These are phyloP conservation scores for Plenodomus lindquistii DNA, from an alignment of 2,329 filamentous ascomycete genomes.

Conservation along the genomic window DNA sequence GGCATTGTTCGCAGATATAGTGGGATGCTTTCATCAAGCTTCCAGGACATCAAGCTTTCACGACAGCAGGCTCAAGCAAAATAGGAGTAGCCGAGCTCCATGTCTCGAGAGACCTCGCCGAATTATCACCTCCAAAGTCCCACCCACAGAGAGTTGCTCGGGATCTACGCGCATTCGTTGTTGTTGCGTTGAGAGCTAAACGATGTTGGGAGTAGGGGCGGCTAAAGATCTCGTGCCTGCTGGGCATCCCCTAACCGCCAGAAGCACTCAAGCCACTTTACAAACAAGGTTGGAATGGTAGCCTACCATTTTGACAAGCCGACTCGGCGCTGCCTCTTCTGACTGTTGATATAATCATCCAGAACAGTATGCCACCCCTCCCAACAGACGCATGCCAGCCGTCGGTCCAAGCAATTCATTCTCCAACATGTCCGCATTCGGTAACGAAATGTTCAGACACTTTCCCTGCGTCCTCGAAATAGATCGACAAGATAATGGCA, in stretches of 20 bases:
- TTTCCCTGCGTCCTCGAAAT: slow-evolving; percentile 34
- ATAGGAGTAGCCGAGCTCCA: background rate
- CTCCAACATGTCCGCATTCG: slow-evolving; percentile 21
- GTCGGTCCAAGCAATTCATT: background rate
- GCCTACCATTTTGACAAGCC: background rate
- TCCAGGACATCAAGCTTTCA: too few species aligned
- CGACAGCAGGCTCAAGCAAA: slow-evolving; percentile 1
- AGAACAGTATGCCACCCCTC: slow-evolving; percentile 9
- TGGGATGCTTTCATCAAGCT: background rate
- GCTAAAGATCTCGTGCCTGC: slow-evolving; percentile 9
- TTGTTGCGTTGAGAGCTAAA: slow-evolving; percentile 2
- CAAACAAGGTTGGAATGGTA: slow-evolving; percentile 2
- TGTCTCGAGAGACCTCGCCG: background rate
- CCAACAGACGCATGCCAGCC: slow-evolving; percentile 6
- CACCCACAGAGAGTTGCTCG: background rate
- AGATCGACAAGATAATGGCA: slow-evolving; percentile 37
- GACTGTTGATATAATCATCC: too few species aligned
- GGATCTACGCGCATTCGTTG: background rate
- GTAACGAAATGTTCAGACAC: slow-evolving; percentile 9
- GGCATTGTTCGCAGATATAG: background rate
- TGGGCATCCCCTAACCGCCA: slow-evolving; percentile 11
- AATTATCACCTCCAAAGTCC: too few species aligned
- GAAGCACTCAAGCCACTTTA: slow-evolving; percentile 5
- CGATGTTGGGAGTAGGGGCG: slow-evolving; percentile 13
- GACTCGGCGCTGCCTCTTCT: background rate